Percentiles rank a stretch among this genome's conserved stretches.
phyloP scores from a whole-genome alignment of 2,329 filamentous ascomycete genomes.

The Lasiodiplodia citricola region DNA sequence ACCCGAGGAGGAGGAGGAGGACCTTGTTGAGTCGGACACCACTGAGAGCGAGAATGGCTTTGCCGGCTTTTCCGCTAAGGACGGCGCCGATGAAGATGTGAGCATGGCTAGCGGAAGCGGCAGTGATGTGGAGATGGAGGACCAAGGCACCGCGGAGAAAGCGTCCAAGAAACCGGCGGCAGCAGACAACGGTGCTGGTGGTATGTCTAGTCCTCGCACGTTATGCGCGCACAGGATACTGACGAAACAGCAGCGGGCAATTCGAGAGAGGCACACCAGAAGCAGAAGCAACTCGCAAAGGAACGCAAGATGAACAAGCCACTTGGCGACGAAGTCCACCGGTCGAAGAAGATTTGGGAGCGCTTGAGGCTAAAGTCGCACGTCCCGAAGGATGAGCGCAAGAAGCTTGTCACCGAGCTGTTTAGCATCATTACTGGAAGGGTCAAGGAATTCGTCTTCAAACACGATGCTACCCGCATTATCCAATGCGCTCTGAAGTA shows the following conservation, averaged over 20 bases:
- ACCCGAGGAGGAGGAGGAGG: conserved; percentile 38
- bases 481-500: conserved; percentile 98
- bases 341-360: conserved; percentile 98
- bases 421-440: conserved; percentile 90
- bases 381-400: conserved; percentile 85
- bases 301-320: conserved; percentile 94
- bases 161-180: conserved; percentile 27
- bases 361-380: conserved; percentile 90
- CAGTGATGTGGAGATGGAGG: conserved; percentile 25
- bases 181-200: not conserved
- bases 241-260: conserved; percentile 57
- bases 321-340: conserved; percentile 84
- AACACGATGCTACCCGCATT: conserved; percentile 96
- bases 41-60: conserved; percentile 45
- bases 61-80: conserved; percentile 41
- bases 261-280: conserved; percentile 84
- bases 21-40: conserved; percentile 42
- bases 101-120: conserved; percentile 22
- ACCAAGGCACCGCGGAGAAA: conserved; percentile 28
- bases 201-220: conserved; percentile 4
- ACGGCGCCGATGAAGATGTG: conserved; percentile 30
- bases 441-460: conserved; percentile 95
- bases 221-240: not conserved
- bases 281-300: conserved; percentile 85
- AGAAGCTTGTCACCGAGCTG: conserved; percentile 84